These are phyloP conservation scores for Aspergillus awamori DNA, from an alignment of 2,329 filamentous ascomycete species.

Conservation along the genomic window DNA sequence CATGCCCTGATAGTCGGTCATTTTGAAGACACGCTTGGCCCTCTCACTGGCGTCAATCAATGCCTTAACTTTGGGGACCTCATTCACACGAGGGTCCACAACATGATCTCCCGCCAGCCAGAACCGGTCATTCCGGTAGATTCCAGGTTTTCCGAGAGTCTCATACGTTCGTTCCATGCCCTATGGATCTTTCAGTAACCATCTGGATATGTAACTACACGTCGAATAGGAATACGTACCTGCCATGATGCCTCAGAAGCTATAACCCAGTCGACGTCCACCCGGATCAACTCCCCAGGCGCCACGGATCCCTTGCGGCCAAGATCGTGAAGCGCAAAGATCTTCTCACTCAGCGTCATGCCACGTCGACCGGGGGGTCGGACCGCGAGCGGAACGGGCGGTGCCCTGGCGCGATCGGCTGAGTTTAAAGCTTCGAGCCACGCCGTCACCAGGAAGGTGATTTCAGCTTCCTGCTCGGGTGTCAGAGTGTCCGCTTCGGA, in stretches of 20 bases:
- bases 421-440: conserved; percentile 36
- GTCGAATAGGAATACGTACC: conserved; percentile 16
- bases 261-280: conserved; percentile 52
- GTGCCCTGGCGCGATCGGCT: conserved; percentile 20
- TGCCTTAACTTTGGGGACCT: conserved; percentile 38
- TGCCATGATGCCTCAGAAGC: conserved; percentile 50
- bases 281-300: conserved; percentile 44
- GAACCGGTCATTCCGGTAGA: conserved; percentile 55
- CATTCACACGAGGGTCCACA: conserved; percentile 50
- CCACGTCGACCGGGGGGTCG: conserved; percentile 22
- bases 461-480: conserved; percentile 21
- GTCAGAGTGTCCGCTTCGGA: neutral
- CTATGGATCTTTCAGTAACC: conserved; percentile 10
- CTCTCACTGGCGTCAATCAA: conserved; percentile 44
- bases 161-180: conserved; percentile 49
- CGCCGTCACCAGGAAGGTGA: conserved; percentile 30
- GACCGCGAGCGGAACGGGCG: conserved; percentile 8
- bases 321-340: conserved; percentile 31
- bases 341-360: conserved; percentile 47
- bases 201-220: neutral
- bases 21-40: conserved; percentile 46
- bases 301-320: conserved; percentile 30
- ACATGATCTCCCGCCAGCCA: conserved; percentile 56
- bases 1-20: conserved; percentile 49
- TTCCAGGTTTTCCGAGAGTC: conserved; percentile 43